Evolutionary conservation across 1,284 basidiomycete species (phyloP), one percentile per base, ranked within the genome.

Genomic region (Cryptococcus floricola): DNA sequence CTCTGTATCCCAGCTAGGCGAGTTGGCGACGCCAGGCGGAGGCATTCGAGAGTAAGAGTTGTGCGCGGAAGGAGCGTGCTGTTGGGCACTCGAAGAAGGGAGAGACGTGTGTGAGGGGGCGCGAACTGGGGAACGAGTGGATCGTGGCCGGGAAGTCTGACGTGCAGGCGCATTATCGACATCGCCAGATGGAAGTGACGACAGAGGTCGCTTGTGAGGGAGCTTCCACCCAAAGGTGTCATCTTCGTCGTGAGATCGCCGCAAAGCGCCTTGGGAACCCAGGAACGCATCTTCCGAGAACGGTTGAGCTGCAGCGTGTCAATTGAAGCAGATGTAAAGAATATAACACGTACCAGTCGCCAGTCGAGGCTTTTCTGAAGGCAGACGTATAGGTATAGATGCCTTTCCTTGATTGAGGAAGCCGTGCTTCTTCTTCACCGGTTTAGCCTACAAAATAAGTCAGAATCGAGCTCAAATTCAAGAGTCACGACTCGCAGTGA

Each of bases 1-100:
- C 19, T 23, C 34, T 23, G 54, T 60, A 7, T 52, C 52, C 58
- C 58, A 57, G 49, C 52, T 53, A 16, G 58, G 28, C 3, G 58
- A 57, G 16, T 53, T 48, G 5, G 52, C 56, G 8, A 28, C 5
- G 4, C 58, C 58, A 7, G 58, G 52, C 5, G 52, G 48, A 3
- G 55, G 58, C 6, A 60, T 48, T 18, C 43, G 41, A 9, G 38
- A 41, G 28, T 51, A 43, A 5, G 42, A 42, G 23, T 8, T n/a
- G 8, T 27, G 25, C n/a, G 34, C n/a, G 12, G 48, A 42, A 42
- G n/a, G 9, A 42, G 31, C n/a, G n/a, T 18, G 37, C 18, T 37
- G 37, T 39, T 19, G 48, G 39, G 6, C n/a, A 25, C 9, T 39
- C 1, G 39, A 39, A 13, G 23, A 14, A 23, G 25, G 13, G 46